Percentiles rank a stretch among this genome's conserved stretches.
Evolutionary conservation across 192 early-diverging fungal genomes (phyloP).

Genomic region (Linnemannia hyalina): DNA sequence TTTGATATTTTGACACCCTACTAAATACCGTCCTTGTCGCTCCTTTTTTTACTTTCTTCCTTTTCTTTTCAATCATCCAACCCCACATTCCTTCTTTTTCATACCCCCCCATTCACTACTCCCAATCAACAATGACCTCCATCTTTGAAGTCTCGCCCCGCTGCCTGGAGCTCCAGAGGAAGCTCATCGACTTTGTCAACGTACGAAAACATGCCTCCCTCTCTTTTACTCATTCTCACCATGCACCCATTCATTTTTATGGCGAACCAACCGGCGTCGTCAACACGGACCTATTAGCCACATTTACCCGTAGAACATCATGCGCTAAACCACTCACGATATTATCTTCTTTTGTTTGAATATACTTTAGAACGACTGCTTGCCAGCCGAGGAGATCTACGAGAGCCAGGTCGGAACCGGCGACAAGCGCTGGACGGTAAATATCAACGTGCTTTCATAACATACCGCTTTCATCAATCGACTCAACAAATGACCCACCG

Average conservation of each 20-base stretch:
- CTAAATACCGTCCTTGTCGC: too few species aligned
- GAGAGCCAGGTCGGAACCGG: constrained; percentile 78
- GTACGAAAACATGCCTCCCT: constrained; percentile 34
- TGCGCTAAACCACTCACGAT: neutral
- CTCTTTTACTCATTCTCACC: neutral
- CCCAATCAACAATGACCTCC: constrained; percentile 29
- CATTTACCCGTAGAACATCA: neutral
- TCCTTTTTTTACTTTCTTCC: neutral
- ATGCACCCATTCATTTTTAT: neutral
- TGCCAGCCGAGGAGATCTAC: constrained; percentile 90
- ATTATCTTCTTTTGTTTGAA: neutral
- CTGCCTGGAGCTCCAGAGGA: constrained; percentile 67
- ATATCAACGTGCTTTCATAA: neutral
- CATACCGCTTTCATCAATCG: neutral
- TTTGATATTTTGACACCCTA: too few species aligned
- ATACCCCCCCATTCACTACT: too few species aligned
- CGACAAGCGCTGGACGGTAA: constrained; percentile 88
- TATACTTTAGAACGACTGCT: constrained; percentile 83
- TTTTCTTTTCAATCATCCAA: constrained; percentile 7
- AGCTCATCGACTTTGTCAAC: constrained; percentile 72
- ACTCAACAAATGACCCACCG: neutral
- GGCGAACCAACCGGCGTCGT: neutral
- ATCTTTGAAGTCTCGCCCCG: constrained; percentile 67
- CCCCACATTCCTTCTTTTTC: constrained; percentile 1
- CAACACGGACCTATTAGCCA: too few species aligned